Percentiles rank a stretch among this genome's conserved stretches.
Conservation (phyloP, 2,329 filamentous ascomycete species). For the Xylaria digitata region DNA sequence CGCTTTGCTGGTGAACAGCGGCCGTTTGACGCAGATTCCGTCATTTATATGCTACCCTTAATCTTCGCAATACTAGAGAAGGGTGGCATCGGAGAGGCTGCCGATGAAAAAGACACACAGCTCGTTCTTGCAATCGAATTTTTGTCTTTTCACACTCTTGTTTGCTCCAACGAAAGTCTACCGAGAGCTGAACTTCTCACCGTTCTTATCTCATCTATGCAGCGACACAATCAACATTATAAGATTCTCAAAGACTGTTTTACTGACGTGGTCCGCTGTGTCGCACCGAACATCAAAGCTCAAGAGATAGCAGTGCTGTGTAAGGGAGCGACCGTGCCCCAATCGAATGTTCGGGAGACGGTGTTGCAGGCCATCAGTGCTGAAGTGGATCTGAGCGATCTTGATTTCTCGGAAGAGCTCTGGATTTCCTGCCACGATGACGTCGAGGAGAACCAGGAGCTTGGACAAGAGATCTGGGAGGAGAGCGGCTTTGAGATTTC, state of each 20-base stretch:
- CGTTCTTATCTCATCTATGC: slow-evolving; percentile 83
- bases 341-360: slow-evolving; percentile 82
- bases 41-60: slow-evolving; percentile 88
- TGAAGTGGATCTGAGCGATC: slow-evolving; percentile 90
- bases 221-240: slow-evolving; percentile 90
- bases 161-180: slow-evolving; percentile 78
- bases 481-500: slow-evolving; percentile 84
- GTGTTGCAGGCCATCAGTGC: slow-evolving; percentile 90
- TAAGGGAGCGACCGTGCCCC: slow-evolving; percentile 80
- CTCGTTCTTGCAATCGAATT: slow-evolving; percentile 90
- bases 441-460: slow-evolving; percentile 83
- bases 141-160: slow-evolving; percentile 85
- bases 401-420: slow-evolving; percentile 87
- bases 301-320: slow-evolving; percentile 82
- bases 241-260: slow-evolving; percentile 95
- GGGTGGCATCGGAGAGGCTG: slow-evolving; percentile 77
- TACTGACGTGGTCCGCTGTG: slow-evolving; percentile 83
- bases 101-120: slow-evolving; percentile 89
- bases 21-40: slow-evolving; percentile 88
- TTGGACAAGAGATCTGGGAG: slow-evolving; percentile 92
- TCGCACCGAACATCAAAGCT: slow-evolving; percentile 81
- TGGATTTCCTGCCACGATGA: slow-evolving; percentile 96
- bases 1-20: slow-evolving; percentile 92
- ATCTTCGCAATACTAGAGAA: slow-evolving; percentile 81
- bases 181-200: slow-evolving; percentile 80